A percentile compares a stretch with the other conserved stretches of the same genome.
These are phyloP conservation scores for Phytopythium mirpurense DNA, from an alignment of 352 stramenopile species.

Conservation along the genomic window DNA sequence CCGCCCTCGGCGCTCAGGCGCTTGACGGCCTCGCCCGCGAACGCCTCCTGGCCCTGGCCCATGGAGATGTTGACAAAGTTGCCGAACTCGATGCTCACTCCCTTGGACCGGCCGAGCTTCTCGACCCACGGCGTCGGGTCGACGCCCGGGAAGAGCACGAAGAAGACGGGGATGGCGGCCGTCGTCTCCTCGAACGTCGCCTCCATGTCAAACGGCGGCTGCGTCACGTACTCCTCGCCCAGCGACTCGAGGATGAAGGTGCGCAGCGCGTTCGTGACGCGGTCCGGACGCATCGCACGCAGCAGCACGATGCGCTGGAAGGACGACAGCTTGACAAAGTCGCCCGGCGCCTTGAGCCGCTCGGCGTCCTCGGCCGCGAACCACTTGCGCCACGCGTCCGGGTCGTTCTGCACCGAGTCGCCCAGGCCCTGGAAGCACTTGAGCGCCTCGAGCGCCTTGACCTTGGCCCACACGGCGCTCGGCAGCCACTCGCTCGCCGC, in stretches of 20 bases:
- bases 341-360: slow-evolving; percentile 90
- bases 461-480: slow-evolving; percentile 83
- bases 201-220: slow-evolving; percentile 91
- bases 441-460: slow-evolving; percentile 91
- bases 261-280: slow-evolving; percentile 90
- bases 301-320: slow-evolving; percentile 90
- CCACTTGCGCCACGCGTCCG: slow-evolving; percentile 95
- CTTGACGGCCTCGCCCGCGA: slow-evolving; percentile 89
- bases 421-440: slow-evolving; percentile 92
- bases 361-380: slow-evolving; percentile 95
- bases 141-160: slow-evolving; percentile 93
- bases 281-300: slow-evolving; percentile 91
- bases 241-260: slow-evolving; percentile 89
- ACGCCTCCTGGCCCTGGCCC: slow-evolving; percentile 90
- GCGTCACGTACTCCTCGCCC: slow-evolving; percentile 89
- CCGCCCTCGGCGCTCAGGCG: slow-evolving; percentile 88
- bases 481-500: slow-evolving; percentile 93
- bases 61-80: slow-evolving; percentile 97
- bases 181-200: slow-evolving; percentile 90
- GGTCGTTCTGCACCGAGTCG: slow-evolving; percentile 95
- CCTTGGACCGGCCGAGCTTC: slow-evolving; percentile 79
- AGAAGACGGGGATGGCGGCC: slow-evolving; percentile 92
- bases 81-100: slow-evolving; percentile 89
- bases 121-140: slow-evolving; percentile 95
- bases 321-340: slow-evolving; percentile 79